Percentiles rank a stretch among this genome's conserved stretches.
Evolutionary conservation across 768 basidiomycete genomes (phyloP).

Genomic region (Suillus plorans): DNA sequence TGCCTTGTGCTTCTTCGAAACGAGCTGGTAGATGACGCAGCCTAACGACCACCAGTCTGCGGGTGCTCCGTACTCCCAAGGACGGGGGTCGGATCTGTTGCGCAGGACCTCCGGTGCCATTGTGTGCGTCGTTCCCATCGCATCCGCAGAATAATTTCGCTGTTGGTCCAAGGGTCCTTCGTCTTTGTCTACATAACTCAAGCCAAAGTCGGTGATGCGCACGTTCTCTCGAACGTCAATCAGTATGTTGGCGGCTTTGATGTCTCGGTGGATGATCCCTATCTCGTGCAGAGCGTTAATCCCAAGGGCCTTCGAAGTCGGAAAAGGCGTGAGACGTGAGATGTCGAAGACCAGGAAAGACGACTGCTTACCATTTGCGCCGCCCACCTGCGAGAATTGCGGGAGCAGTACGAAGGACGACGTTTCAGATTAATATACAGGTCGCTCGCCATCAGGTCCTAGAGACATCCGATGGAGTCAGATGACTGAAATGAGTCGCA

Average conservation of each 20-base stretch:
- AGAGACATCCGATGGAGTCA: not conserved
- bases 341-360: conserved; percentile 2
- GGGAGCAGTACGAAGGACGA: conserved; percentile 14
- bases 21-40: not conserved
- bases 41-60: not conserved
- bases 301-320: no score
- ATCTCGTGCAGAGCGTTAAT: no score
- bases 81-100: not conserved
- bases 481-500: not conserved
- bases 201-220: not conserved
- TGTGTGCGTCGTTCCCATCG: not conserved
- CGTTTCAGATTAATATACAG: conserved; percentile 29
- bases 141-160: not conserved
- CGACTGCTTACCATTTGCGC: conserved; percentile 36
- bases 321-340: not conserved
- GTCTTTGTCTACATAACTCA: not conserved
- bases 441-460: conserved; percentile 43
- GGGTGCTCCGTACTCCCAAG: not conserved
- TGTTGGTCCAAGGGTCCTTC: not conserved
- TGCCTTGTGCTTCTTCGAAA: not conserved
- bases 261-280: no score
- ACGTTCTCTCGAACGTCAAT: no score
- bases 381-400: conserved; percentile 26
- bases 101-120: not conserved
- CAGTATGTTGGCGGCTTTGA: no score